phyloP scores from a whole-genome alignment of 2,329 filamentous ascomycete species.

The Aspergillus pseudoterreus region DNA sequence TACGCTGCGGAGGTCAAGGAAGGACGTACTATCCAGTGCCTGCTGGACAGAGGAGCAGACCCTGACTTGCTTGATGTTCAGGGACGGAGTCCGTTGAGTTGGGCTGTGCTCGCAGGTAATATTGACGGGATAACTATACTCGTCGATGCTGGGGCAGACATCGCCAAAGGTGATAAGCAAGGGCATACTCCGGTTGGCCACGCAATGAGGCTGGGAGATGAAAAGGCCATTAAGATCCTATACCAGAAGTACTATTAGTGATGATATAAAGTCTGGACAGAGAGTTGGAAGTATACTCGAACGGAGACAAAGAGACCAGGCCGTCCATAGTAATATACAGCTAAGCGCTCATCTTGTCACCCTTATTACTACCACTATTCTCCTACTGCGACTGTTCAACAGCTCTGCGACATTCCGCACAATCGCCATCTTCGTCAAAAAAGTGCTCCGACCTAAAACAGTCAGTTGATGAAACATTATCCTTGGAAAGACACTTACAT shows the following conservation, averaged over 20 bases:
- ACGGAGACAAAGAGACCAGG: too few species aligned
- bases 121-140: not conserved
- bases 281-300: too few species aligned
- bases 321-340: too few species aligned
- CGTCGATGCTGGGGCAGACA: not conserved
- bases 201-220: not conserved
- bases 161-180: not conserved
- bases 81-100: not conserved
- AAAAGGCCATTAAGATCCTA: not conserved
- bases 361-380: not conserved
- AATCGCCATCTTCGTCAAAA: constrained; percentile 12
- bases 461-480: not conserved
- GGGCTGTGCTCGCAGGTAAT: not conserved
- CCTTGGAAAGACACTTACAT: not conserved
- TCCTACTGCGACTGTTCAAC: not conserved
- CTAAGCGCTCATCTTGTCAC: too few species aligned
- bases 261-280: not conserved
- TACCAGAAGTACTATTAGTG: not conserved
- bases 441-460: constrained; percentile 9
- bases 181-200: not conserved
- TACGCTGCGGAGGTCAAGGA: not conserved
- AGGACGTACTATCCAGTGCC: not conserved
- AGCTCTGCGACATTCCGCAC: not conserved
- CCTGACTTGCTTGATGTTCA: not conserved
- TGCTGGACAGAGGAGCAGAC: not conserved